Evolutionary conservation across 495 filamentous ascomycete species (phyloP), one percentile per base, ranked within the genome.

Genomic region (Tuber umbilicatum): DNA sequence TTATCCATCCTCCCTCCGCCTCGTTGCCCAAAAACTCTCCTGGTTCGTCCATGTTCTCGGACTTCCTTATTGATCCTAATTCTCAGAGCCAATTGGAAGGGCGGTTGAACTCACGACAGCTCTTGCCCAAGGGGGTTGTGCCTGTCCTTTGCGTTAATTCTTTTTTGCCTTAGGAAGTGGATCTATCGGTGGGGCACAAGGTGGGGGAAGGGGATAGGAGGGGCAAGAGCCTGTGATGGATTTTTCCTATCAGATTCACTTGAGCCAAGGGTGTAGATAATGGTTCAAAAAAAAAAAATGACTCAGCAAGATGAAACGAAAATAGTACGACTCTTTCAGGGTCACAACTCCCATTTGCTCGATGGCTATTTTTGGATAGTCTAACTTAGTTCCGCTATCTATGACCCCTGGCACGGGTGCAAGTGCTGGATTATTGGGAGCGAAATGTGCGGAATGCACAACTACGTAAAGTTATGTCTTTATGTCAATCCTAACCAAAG

Each of bases 1-100:
- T 89, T 41, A 94, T 85, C 92, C 92, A 94, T 76, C 85, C 85
- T 21, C 73, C 76, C 9, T 71, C 69, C 2, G 68, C 67, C 31
- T 78, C 76, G 55, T 79, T 81, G 14, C 55, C 16, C 27, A 64
- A 35, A 64, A 64, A 14, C n/a, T 12, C 10, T 10, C n/a, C 10
- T 12, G n/a, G n/a, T 35, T 35, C 55, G 27, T 27, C 31, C 55
- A 64, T 64, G 35, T 14, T 64, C 27, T 35, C 31, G 55, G 27
- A 12, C 35, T 35, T 64, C 2, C 55, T 64, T 31, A 5, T 35
- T 64, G 55, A 35, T 16, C 35, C 55, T 64, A 12, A 31, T 31
- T 35, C 27, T 35, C 55, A 64, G 35, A 64, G 27, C 55, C 27
- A 64, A 64, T 35, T 64, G 27, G 55, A 64, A 64, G 55, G 5